Evolutionary conservation across 768 basidiomycete genomes (phyloP), one percentile per base, ranked within the genome.

Genomic region (Suillus subalutaceus): DNA sequence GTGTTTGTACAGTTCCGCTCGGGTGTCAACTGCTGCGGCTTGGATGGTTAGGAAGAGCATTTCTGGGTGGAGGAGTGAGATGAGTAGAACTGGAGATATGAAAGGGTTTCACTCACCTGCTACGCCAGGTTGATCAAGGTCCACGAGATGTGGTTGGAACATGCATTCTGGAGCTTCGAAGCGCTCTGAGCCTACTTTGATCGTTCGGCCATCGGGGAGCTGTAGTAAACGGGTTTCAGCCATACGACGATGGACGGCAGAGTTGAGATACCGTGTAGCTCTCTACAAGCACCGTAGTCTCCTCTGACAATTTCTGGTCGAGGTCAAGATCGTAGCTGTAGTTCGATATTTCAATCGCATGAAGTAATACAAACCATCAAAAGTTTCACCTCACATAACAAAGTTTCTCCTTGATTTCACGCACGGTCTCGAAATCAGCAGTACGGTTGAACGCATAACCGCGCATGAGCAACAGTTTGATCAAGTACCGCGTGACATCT

Each of bases 391-490:
- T 97, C 73, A 97, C 93, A 75, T 99, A 99, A 81, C 97, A 99
- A 55, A 99, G 79, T 78, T 96, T 97, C 84, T 99, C 97, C 81
- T 99, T 99, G 81, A 99, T 99, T 78, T 97, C 94, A 40, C 97
- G 83, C 26, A 99, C 97, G 2, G 97, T 99, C 82, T 99, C 97
- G 73, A 99, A 99, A 81, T 99, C 97, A 35, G 97, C 97, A 3
- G 97, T 99, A 48, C 97, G 89, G 80, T 99, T 99, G 86, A 99
- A 99, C 1, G 97, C 97, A 78, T 99, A 99, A n/a, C 97, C 97
- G n/a, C 97, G 90, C 96, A 98, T 98, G 71, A 99, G 88, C 41
- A 99, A 84, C n/a, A 99, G 86, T 81, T 99, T 99, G 87, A 99
- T 99, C 79, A 99, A 83, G 79, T 99, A 99, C 72, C 96, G 89